Evolutionary conservation across 768 basidiomycete species (phyloP).

Genomic region (Amanita pallidorosea): DNA sequence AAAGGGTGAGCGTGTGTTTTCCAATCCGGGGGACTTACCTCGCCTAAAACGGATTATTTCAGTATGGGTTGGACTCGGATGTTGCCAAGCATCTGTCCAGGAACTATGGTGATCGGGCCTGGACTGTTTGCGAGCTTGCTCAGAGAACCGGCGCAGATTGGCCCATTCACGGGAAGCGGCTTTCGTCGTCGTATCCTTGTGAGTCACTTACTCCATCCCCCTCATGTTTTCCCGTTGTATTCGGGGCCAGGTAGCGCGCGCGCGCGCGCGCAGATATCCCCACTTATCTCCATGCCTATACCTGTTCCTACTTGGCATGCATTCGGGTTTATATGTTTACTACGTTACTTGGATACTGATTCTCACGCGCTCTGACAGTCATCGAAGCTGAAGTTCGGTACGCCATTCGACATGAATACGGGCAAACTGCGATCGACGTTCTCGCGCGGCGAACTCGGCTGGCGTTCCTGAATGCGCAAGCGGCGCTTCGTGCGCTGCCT

Average conservation of each 20-base stretch:
- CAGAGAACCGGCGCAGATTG: slow-evolving; percentile 66
- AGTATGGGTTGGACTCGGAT: slow-evolving; percentile 88
- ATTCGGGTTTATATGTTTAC: no score
- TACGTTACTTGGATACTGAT: background rate
- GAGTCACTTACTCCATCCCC: slow-evolving; percentile 12
- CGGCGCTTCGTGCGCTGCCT: slow-evolving; percentile 77
- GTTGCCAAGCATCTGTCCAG: slow-evolving; percentile 91
- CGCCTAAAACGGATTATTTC: background rate
- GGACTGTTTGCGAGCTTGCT: slow-evolving; percentile 82
- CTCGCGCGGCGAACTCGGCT: slow-evolving; percentile 87
- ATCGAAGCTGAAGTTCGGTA: slow-evolving; percentile 92
- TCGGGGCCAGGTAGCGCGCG: no score
- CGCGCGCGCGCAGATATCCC: no score
- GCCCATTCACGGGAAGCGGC: slow-evolving; percentile 78
- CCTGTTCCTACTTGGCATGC: background rate
- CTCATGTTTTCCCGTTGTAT: background rate
- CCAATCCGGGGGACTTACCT: background rate
- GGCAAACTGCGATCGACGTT: slow-evolving; percentile 85
- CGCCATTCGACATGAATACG: slow-evolving; percentile 85
- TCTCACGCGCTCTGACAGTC: slow-evolving; percentile 27
- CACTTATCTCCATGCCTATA: no score
- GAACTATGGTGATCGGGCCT: slow-evolving; percentile 93
- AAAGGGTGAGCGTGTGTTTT: slow-evolving; percentile 46
- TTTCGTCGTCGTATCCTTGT: slow-evolving; percentile 73
- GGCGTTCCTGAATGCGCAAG: slow-evolving; percentile 85